These are phyloP conservation scores for Myxozyma vanderwaltii DNA, from an alignment of 805 yeast genomes.

Conservation along the genomic window DNA sequence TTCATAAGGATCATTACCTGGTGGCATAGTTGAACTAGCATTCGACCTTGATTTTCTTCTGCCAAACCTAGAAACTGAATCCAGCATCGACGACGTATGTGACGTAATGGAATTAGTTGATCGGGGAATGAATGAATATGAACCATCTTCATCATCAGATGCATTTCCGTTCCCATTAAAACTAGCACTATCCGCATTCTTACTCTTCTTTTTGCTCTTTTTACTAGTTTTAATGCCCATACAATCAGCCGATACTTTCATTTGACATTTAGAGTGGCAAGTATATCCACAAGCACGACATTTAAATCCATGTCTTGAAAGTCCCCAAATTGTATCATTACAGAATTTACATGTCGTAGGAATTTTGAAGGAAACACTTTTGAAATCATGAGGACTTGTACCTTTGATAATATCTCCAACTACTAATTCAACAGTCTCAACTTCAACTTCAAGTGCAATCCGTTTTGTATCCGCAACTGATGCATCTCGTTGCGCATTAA, in stretches of 20 bases:
- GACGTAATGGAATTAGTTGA: conserved; percentile 16
- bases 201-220: conserved; percentile 25
- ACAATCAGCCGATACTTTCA: conserved; percentile 52
- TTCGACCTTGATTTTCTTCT: conserved; percentile 20
- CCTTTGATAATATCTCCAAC: conserved; percentile 65
- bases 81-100: conserved; percentile 27
- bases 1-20: conserved; percentile 21
- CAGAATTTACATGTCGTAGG: conserved; percentile 36
- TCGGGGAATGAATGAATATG: background rate
- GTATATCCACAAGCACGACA: conserved; percentile 35
- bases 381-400: conserved; percentile 39
- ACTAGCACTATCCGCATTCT: conserved; percentile 10
- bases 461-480: conserved; percentile 72
- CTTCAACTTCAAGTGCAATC: conserved; percentile 78
- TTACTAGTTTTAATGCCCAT: conserved; percentile 33
- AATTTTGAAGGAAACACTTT: conserved; percentile 37
- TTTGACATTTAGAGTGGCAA: conserved; percentile 37
- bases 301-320: conserved; percentile 35
- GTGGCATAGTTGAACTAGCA: conserved; percentile 4
- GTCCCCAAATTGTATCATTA: conserved; percentile 36
- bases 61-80: conserved; percentile 25
- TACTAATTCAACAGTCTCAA: conserved; percentile 84
- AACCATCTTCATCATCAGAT: conserved; percentile 19
- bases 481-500: conserved; percentile 60
- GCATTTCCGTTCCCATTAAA: conserved; percentile 17